A percentile compares a stretch with the other conserved stretches of the same genome.
Conservation (phyloP, 768 basidiomycete species). For the Baorangia bicolor region DNA sequence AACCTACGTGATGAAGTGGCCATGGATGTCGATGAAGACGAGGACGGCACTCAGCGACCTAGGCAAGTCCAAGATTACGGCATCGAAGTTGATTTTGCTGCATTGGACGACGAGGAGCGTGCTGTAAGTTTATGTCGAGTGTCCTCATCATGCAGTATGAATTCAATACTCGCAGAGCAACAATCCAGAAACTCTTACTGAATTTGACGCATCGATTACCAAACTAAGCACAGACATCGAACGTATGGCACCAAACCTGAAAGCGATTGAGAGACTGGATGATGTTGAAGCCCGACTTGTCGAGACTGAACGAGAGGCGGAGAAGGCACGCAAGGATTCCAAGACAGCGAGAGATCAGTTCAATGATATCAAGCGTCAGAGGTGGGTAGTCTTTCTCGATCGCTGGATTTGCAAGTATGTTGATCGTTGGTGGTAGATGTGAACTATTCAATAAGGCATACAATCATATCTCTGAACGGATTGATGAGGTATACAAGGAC, state of each 20-base stretch:
- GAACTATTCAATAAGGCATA: conserved; percentile 96
- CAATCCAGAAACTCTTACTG: conserved; percentile 59
- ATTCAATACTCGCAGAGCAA: conserved; percentile 45
- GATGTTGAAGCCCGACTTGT: conserved; percentile 82
- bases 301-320: conserved; percentile 90
- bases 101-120: conserved; percentile 71
- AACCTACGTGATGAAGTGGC: conserved; percentile 81
- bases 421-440: conserved; percentile 37
- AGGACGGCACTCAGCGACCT: conserved; percentile 73
- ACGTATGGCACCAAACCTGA: conserved; percentile 94
- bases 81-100: conserved; percentile 83
- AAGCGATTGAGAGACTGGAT: conserved; percentile 89
- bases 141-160: neutral
- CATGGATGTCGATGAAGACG: conserved; percentile 92
- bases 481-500: conserved; percentile 96
- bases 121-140: conserved; percentile 43
- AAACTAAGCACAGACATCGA: conserved; percentile 82
- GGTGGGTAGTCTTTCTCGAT: conserved; percentile 44
- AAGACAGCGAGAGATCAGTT: conserved; percentile 90
- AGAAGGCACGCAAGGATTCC: conserved; percentile 86
- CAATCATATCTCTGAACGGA: conserved; percentile 91
- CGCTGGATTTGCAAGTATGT: neutral
- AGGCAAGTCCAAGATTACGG: conserved; percentile 79
- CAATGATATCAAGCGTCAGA: conserved; percentile 78
- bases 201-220: conserved; percentile 70